Conservation (phyloP, 345 rosid species). For the Corymbia maculata region DNA sequence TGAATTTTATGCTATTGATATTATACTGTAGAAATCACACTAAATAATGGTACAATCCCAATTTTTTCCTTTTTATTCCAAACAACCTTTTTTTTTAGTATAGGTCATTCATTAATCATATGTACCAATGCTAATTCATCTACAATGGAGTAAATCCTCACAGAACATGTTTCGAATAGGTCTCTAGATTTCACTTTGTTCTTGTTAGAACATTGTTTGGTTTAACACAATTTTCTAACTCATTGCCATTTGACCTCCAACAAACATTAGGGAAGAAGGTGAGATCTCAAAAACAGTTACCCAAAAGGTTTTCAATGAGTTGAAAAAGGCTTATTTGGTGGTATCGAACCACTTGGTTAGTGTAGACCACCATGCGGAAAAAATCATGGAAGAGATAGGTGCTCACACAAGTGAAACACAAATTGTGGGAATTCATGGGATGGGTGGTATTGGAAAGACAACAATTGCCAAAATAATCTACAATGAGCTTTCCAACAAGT, state of each 20-base stretch:
- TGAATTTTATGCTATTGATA: not conserved
- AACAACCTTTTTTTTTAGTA: fast-evolving
- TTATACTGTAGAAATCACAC: fast-evolving
- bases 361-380: not conserved
- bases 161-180: fast-evolving
- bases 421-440: not conserved
- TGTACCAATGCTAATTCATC: fast-evolving
- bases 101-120: fast-evolving
- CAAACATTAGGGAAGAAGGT: not conserved
- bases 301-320: not conserved
- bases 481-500: not conserved
- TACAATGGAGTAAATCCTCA: no score
- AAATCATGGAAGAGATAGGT: not conserved
- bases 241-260: not conserved
- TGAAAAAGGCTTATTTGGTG: not conserved
- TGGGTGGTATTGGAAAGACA: not conserved
- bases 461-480: not conserved
- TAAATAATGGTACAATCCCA: fast-evolving
- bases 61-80: not conserved
- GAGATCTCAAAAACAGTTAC: not conserved
- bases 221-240: not conserved
- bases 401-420: not conserved
- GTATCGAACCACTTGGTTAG: not conserved
- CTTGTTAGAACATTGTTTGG: not conserved
- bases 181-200: not conserved